Percentiles rank a stretch among this genome's conserved stretches.
phyloP scores from a whole-genome alignment of 2,329 filamentous ascomycete genomes.

The Microsporum audouinii region DNA sequence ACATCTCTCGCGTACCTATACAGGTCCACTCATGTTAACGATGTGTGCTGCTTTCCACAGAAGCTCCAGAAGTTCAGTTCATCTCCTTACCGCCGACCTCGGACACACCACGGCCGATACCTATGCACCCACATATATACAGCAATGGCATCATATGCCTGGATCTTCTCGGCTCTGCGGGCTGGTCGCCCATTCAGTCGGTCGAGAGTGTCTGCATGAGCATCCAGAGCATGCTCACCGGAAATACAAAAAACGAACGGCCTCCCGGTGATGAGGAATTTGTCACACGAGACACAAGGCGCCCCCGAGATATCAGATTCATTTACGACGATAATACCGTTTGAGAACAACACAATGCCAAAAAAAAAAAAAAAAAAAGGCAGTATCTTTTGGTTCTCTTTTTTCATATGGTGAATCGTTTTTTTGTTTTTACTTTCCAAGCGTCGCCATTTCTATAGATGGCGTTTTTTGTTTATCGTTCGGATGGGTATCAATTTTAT shows the following conservation, averaged over 20 bases:
- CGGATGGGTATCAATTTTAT: not conserved
- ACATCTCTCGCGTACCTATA: no score
- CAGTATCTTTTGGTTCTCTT: not conserved
- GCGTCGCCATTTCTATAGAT: not conserved
- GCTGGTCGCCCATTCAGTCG: conserved; percentile 94
- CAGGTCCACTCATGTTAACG: not conserved
- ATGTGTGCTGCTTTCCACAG: conserved; percentile 36
- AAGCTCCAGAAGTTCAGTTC: conserved; percentile 91
- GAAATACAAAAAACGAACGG: conserved; percentile 82
- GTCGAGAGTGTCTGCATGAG: conserved; percentile 96
- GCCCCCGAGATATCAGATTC: conserved; percentile 84
- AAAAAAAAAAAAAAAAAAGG: not conserved
- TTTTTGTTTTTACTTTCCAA: not conserved
- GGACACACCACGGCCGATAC: conserved; percentile 50
- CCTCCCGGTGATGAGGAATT: conserved; percentile 87
- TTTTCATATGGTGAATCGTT: not conserved
- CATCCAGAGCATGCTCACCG: conserved; percentile 94
- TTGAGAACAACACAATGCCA: not conserved
- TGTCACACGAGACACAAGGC: conserved; percentile 62
- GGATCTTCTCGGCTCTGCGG: conserved; percentile 73
- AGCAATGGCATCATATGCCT: conserved; percentile 98
- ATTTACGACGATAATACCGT: conserved; percentile 70
- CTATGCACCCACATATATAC: conserved; percentile 95
- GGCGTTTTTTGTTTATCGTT: not conserved
- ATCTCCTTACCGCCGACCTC: conserved; percentile 43